Percentiles rank a stretch among this genome's conserved stretches.
phyloP scores from a whole-genome alignment of 2,329 filamentous ascomycete genomes.

The Neonectria sp. region DNA sequence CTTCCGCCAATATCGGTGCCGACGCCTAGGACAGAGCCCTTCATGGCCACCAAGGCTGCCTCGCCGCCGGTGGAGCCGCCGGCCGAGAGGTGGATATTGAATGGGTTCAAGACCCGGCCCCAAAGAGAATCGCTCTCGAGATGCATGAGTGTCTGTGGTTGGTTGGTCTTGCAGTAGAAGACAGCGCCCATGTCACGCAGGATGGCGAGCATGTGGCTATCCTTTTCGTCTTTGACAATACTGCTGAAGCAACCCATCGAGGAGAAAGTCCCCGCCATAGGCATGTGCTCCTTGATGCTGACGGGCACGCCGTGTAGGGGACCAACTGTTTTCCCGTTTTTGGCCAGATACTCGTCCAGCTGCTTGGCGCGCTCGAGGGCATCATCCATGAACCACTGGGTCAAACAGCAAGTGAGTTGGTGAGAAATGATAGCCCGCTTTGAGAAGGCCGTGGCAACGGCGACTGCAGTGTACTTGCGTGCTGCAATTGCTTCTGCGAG shows the following conservation, averaged over 20 bases:
- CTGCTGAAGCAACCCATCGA: slow-evolving; percentile 66
- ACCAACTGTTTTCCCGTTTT: slow-evolving; percentile 49
- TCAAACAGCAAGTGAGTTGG: slow-evolving; percentile 67
- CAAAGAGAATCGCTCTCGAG: slow-evolving; percentile 73
- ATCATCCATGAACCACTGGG: slow-evolving; percentile 65
- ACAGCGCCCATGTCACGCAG: slow-evolving; percentile 70
- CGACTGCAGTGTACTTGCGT: slow-evolving; percentile 54
- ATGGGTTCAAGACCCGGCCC: slow-evolving; percentile 73
- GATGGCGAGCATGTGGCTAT: slow-evolving; percentile 71
- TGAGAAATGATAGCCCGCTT: slow-evolving; percentile 69
- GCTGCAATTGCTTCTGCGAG: slow-evolving; percentile 58
- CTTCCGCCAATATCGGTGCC: slow-evolving; percentile 58
- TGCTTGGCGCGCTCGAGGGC: slow-evolving; percentile 59
- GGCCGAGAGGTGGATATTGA: slow-evolving; percentile 70
- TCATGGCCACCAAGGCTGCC: slow-evolving; percentile 55
- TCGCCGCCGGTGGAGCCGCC: slow-evolving; percentile 76
- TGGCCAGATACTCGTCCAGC: slow-evolving; percentile 59
- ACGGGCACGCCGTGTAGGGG: slow-evolving; percentile 46
- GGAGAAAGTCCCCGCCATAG: slow-evolving; percentile 64
- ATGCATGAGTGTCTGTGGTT: slow-evolving; percentile 69
- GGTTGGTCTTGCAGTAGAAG: slow-evolving; percentile 67
- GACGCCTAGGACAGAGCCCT: slow-evolving; percentile 56
- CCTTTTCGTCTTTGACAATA: slow-evolving; percentile 64
- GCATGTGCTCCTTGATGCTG: slow-evolving; percentile 66
- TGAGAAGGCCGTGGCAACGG: slow-evolving; percentile 64